These are phyloP conservation scores for Fimicolochytrium jonesii DNA, from an alignment of 192 early-diverging fungal species.

Conservation along the genomic window DNA sequence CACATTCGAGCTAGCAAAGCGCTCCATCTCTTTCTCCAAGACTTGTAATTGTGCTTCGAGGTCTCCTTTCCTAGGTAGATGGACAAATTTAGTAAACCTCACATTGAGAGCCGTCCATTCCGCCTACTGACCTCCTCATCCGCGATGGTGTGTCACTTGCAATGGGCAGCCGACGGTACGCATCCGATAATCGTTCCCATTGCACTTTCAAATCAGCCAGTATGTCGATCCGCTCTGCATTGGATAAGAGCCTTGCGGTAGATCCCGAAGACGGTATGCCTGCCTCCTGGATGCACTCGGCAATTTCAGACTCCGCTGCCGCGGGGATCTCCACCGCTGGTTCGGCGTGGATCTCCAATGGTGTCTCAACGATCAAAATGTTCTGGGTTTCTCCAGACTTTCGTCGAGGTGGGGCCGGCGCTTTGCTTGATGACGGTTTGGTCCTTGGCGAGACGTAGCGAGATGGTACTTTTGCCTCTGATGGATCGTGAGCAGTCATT, in stretches of 20 bases:
- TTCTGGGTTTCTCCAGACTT: not conserved
- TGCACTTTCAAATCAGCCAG: not conserved
- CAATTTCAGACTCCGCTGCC: not conserved
- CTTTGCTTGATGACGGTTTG: too few relatives aligned
- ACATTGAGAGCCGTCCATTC: not conserved
- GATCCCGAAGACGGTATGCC: not conserved
- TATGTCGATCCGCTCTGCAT: not conserved
- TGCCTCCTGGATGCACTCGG: not conserved
- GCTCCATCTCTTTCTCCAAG: conserved; percentile 1
- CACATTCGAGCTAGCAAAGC: not conserved
- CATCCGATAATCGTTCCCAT: conserved; percentile 2
- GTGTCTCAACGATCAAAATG: not conserved
- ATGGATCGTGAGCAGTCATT: not conserved
- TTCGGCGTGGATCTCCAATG: not conserved
- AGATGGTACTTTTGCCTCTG: not conserved
- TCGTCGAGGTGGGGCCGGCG: not conserved
- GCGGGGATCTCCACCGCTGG: not conserved
- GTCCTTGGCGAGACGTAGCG: too few relatives aligned
- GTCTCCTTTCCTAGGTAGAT: not conserved
- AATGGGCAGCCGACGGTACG: conserved; percentile 8
- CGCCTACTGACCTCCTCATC: not conserved
- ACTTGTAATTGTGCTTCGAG: conserved; percentile 4
- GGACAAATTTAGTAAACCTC: not conserved
- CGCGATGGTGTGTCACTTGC: not conserved
- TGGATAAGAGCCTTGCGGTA: not conserved